Conservation (phyloP, 768 basidiomycete species). For the Scleroderma bovista region DNA sequence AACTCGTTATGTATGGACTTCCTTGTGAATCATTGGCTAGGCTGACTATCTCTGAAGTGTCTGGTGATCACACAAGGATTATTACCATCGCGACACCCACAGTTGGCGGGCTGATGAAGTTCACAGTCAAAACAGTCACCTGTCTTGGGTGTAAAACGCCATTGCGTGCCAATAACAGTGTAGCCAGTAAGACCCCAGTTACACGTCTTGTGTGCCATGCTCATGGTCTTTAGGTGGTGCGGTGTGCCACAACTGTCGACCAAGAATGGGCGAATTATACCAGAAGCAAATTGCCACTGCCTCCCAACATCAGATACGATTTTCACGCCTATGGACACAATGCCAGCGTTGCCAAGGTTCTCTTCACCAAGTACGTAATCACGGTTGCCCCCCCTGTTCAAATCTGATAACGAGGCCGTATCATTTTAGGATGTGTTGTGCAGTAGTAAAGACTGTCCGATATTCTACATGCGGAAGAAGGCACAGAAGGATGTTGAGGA, state of each 20-base stretch:
- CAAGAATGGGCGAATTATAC: constrained; percentile 83
- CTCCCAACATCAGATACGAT: constrained; percentile 82
- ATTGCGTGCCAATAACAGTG: constrained; percentile 69
- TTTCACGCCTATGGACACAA: constrained; percentile 96
- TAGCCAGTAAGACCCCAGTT: constrained; percentile 44
- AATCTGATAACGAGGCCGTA: not conserved
- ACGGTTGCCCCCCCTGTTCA: not conserved
- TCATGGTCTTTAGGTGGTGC: constrained; percentile 61
- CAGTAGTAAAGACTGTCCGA: constrained; percentile 95
- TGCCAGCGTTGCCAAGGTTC: constrained; percentile 99
- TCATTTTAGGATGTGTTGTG: constrained; percentile 82
- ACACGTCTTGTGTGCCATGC: not conserved
- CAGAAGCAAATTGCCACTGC: constrained; percentile 78
- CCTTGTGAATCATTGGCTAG: not conserved
- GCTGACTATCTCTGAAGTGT: constrained; percentile 47
- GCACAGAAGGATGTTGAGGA: constrained; percentile 98
- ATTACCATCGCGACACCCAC: constrained; percentile 97
- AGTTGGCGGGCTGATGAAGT: constrained; percentile 96
- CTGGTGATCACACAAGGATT: constrained; percentile 92
- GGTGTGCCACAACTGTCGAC: constrained; percentile 90
- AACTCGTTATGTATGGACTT: constrained; percentile 6
- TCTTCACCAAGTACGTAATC: constrained; percentile 69
- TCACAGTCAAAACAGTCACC: constrained; percentile 91
- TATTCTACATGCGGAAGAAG: constrained; percentile 98
- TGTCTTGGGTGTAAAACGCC: constrained; percentile 96